Base-by-base conservation (phyloP, 1,139 yeast species). In the Arxiozyma slooffiae region DNA sequence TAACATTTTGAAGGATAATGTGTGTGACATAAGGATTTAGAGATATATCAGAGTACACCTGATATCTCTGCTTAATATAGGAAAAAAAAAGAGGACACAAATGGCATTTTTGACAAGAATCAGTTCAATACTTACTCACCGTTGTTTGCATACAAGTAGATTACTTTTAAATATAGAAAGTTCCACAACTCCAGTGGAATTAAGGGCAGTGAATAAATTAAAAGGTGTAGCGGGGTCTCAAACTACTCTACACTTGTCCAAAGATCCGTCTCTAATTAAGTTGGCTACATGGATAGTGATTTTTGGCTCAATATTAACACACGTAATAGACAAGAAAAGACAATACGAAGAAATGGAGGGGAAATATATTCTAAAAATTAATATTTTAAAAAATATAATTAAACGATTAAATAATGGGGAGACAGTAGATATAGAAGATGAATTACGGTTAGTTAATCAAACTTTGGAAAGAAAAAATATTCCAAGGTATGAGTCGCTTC, bases 271-370 rank as follows among this genome's bases (percentile, higher is more conserved):
- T 1, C 58, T 66, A 57, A 47, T 62, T 18, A 67, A 66, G 47
- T 70, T 72, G 3, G 59, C 53, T 6, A 39, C 64, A 7, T 60
- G 66, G 18, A 54, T 69, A 6, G 55, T 75, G 2, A 53, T 70
- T 48, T 59, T 69, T 48, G 65, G 71, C 9, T 59, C 71, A 1
- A 64, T 66, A 48, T 55, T 69, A 2, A 71, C 60, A 36, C 67
- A 63, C 56, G 72, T 73, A 11, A 68, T 57, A 49, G 67, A 66
- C 52, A 71, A 74, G 42, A 68, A 75, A 22, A 66, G 55, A 51
- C 69, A 71, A 6, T 71, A 58, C 30, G 67, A 56, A 11, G 73
- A 59, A 50, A 68, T 78, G 48, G 77, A 70, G 41, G 60, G 67
- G 50, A 55, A 69, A n/a, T 69, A 69, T 54, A 43, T 48, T 1